These are phyloP conservation scores for Monosporozyma unispora DNA, from an alignment of 805 yeast genomes.

Conservation along the genomic window DNA sequence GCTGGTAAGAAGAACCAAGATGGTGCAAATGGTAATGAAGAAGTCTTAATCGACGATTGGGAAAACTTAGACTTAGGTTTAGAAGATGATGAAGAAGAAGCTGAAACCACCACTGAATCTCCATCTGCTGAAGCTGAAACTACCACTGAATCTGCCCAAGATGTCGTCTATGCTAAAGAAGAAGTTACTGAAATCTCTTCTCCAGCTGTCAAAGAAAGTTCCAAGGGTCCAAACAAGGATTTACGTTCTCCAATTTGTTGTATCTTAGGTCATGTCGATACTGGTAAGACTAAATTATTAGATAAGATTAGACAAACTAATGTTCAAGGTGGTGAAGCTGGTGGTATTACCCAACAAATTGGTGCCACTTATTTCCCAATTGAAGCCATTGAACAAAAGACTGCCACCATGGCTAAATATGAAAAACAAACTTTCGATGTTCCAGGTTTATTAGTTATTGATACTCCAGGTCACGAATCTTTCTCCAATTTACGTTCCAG, in stretches of 20 bases:
- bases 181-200: conserved; percentile 19
- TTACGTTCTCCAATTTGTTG: conserved; percentile 98
- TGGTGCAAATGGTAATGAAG: conserved; percentile 38
- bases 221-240: conserved; percentile 31
- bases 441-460: conserved; percentile 93
- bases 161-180: conserved; percentile 24
- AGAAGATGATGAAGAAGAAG: conserved; percentile 35
- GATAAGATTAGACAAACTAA: conserved; percentile 98
- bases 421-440: conserved; percentile 85
- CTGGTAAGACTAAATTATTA: conserved; percentile 95
- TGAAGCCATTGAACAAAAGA: conserved; percentile 83
- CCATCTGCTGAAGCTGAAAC: conserved; percentile 29
- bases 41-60: conserved; percentile 76
- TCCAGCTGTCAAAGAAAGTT: conserved; percentile 21
- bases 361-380: conserved; percentile 99
- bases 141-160: conserved; percentile 9
- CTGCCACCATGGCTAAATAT: conserved; percentile 79
- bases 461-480: conserved; percentile 99
- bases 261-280: conserved; percentile 98
- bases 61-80: conserved; percentile 59
- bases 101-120: conserved; percentile 17
- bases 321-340: conserved; percentile 99
- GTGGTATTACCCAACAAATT: conserved; percentile 99
- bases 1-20: conserved; percentile 17
- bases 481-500: conserved; percentile 95